Evolutionary conservation across 768 basidiomycete species (phyloP), one percentile per base, ranked within the genome.

Genomic region (Jaapia argillacea): DNA sequence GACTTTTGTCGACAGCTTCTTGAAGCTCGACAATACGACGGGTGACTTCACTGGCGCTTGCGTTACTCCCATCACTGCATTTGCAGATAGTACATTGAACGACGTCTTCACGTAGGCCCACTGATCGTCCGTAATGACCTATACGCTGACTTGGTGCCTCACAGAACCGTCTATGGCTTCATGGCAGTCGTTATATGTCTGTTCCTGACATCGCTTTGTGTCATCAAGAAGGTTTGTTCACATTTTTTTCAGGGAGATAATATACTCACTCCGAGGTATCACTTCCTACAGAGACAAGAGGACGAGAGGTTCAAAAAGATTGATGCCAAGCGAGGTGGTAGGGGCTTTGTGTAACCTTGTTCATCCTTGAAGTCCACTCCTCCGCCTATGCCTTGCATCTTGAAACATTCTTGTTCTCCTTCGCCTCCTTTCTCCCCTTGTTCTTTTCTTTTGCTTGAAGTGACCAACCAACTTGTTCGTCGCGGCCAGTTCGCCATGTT

Each of bases 291-390:
- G 86, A 75, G 88, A 52, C 67, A 79, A 58, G 81, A 91, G 62
- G 70, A 75, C 45, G 83, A 85, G 52, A 80, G 90, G 26, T 93
- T 94, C 72, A 80, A 76, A 69, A 84, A 72, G 65, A 93, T 94
- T 49, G 89, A 93, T 51, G 76, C 77, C 44, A 94, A 93, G 65
- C 81, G 86, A 50, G 89, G 87, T 49, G 87, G 88, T 40, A 67
- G 71, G 48, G 85, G 87, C 48, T 94, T 94, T 54, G 89, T 92
- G 48, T 93, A 64, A 74, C 47, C 28, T n/a, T n/a, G n/a, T n/a
- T n/a, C n/a, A n/a, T n/a, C n/a, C n/a, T n/a, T n/a, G n/a, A n/a
- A n/a, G n/a, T n/a, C n/a, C n/a, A n/a, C n/a, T n/a, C n/a, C n/a
- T n/a, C n/a, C n/a, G n/a, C n/a, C n/a, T n/a, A n/a, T n/a, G n/a